A percentile compares a stretch with the other conserved stretches of the same genome.
These are phyloP conservation scores for Candida nitratophila DNA, from an alignment of 805 yeast genomes.

Conservation along the genomic window DNA sequence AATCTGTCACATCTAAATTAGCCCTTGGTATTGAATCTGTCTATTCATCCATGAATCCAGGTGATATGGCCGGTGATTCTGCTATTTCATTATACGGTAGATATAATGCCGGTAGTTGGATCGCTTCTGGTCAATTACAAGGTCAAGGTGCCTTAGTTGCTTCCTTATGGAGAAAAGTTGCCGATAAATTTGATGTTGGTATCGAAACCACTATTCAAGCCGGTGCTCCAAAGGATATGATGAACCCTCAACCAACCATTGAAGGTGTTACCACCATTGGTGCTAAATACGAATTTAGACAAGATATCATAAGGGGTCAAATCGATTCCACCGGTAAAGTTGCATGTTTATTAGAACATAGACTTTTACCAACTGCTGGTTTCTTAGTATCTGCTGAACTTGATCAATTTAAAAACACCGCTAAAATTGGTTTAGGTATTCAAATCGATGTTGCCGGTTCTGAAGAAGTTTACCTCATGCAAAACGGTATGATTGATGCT, in stretches of 20 bases:
- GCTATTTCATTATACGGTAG: conserved; percentile 87
- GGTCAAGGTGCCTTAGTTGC: conserved; percentile 88
- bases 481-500: conserved; percentile 76
- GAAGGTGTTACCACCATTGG: conserved; percentile 93
- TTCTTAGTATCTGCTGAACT: conserved; percentile 83
- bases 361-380: conserved; percentile 86
- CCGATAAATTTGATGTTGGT: conserved; percentile 93
- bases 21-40: conserved; percentile 90
- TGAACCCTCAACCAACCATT: conserved; percentile 55
- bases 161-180: conserved; percentile 89
- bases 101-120: conserved; percentile 84
- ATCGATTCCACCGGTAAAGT: conserved; percentile 88
- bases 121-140: conserved; percentile 87
- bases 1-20: conserved; percentile 75
- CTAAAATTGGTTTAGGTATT: conserved; percentile 87
- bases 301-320: conserved; percentile 92
- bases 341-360: conserved; percentile 83
- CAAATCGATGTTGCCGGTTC: conserved; percentile 95
- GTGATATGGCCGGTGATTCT: conserved; percentile 73
- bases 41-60: conserved; percentile 67
- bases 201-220: conserved; percentile 81
- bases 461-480: conserved; percentile 88
- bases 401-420: conserved; percentile 74
- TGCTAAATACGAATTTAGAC: conserved; percentile 97
- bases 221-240: conserved; percentile 30